Evolutionary conservation across 2,329 filamentous ascomycete species (phyloP), one percentile per base, ranked within the genome.

Genomic region (Talaromyces sp.): DNA sequence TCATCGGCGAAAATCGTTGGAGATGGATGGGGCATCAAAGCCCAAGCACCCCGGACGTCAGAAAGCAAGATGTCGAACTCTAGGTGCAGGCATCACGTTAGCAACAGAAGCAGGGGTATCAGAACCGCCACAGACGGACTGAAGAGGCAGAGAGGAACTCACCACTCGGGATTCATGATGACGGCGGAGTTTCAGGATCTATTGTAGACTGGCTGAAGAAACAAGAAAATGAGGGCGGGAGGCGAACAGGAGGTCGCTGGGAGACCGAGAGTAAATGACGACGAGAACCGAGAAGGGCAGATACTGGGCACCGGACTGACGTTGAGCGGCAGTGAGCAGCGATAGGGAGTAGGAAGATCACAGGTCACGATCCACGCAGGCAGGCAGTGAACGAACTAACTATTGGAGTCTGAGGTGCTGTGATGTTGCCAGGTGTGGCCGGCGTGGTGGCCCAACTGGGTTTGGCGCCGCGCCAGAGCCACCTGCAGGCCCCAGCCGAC

Each of bases 161-260:
- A 81, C 78, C 71, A 81, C 78, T 81, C 78, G 66, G 78, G 78
- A 71, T 80, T 80, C 78, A 81, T 81, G 70, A 69, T 78, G 77
- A 67, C 65, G 55, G 56, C 56, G 57, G 31, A 56, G 40, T 34
- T 58, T 36, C 23, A 56, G 44, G 18, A n/a, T 47, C 44, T 47
- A 18, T 47, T 27, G 7, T 47, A 8, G 44, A 47, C 44, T 53
- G 14, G 53, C 16, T 34, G 33, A 40, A 31, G 53, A 18, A 18
- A 40, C 28, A 36, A 55, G 23, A 23, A 23, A 55, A 36, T 31
- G 54, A 56, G 34, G 18, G 54, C 14, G 33, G 27, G 54, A 56
- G 33, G 34, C 30, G 44, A 57, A 47, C 27, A 53, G 16, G 14
- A 31, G 28, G 44, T 4, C 23, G 23, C 44, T 47, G 44, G 23